A percentile compares a stretch with the other conserved stretches of the same genome.
Evolutionary conservation across 2,329 filamentous ascomycete species (phyloP).

Genomic region (Ophiostoma piceae): DNA sequence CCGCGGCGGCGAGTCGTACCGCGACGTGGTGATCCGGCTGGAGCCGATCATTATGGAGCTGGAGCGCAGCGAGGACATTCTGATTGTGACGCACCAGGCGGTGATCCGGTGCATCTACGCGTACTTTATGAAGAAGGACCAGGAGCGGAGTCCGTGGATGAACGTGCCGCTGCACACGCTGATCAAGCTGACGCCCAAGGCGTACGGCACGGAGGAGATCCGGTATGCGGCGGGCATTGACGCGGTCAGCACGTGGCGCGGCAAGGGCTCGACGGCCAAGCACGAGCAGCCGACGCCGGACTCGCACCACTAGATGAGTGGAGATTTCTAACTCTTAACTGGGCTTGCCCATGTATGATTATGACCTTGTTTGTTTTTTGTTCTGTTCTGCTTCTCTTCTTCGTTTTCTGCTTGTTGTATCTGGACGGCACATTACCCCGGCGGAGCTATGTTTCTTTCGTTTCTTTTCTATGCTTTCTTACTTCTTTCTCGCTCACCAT

Average conservation of each 20-base stretch:
- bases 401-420: neutral
- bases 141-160: slow-evolving; percentile 95
- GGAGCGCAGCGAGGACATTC: slow-evolving; percentile 90
- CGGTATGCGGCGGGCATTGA: slow-evolving; percentile 86
- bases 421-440: slow-evolving; percentile 14
- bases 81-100: slow-evolving; percentile 97
- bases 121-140: slow-evolving; percentile 97
- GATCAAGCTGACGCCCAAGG: slow-evolving; percentile 91
- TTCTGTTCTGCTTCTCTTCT: neutral
- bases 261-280: slow-evolving; percentile 86
- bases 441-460: slow-evolving; percentile 8
- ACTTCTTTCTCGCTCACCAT: neutral
- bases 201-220: slow-evolving; percentile 88
- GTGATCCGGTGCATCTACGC: slow-evolving; percentile 96
- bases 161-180: slow-evolving; percentile 93
- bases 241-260: slow-evolving; percentile 92
- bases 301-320: neutral
- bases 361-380: neutral
- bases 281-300: slow-evolving; percentile 60
- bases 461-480: neutral
- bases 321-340: neutral
- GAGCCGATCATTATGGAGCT: slow-evolving; percentile 99
- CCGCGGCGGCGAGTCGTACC: slow-evolving; percentile 88
- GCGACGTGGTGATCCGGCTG: slow-evolving; percentile 93
- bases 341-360: slow-evolving; percentile 2